Percentiles rank a stretch among this genome's conserved stretches.
Evolutionary conservation across 306 rosid species (phyloP).

Genomic region (Cicer cuneatum): DNA sequence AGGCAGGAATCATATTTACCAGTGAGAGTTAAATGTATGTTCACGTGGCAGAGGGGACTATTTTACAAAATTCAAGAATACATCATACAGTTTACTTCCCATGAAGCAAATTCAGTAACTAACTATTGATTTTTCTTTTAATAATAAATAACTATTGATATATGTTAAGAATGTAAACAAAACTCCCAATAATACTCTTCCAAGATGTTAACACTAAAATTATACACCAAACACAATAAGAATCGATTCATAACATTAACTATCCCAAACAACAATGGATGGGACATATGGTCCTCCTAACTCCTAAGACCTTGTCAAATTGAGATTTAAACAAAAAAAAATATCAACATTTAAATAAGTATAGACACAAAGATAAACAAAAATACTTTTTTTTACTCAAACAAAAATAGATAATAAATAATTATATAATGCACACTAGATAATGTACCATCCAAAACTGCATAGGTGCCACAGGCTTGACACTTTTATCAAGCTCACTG

Average conservation of each 20-base stretch:
- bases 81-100: conserved; percentile 17
- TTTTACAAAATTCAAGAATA: conserved; percentile 17
- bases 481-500: conserved; percentile 86
- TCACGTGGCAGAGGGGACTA: background rate
- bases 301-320: conserved; percentile 9
- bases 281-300: conserved; percentile 15
- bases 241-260: conserved; percentile 20
- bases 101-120: conserved; percentile 14
- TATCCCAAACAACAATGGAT: conserved; percentile 12
- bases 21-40: background rate
- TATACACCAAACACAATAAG: conserved; percentile 18
- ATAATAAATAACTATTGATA: background rate
- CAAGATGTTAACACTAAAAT: background rate
- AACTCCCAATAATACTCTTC: background rate
- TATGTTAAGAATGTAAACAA: conserved; percentile 14
- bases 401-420: conserved; percentile 16
- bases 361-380: background rate
- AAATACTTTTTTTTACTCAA: background rate
- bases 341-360: conserved; percentile 13
- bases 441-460: conserved; percentile 95
- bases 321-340: background rate
- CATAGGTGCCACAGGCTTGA: conserved; percentile 97
- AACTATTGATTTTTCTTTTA: background rate
- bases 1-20: conserved; percentile 15
- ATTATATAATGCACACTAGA: conserved; percentile 34